Conservation (phyloP, 208 protist genomes). For the Wallacemonas sp. region DNA sequence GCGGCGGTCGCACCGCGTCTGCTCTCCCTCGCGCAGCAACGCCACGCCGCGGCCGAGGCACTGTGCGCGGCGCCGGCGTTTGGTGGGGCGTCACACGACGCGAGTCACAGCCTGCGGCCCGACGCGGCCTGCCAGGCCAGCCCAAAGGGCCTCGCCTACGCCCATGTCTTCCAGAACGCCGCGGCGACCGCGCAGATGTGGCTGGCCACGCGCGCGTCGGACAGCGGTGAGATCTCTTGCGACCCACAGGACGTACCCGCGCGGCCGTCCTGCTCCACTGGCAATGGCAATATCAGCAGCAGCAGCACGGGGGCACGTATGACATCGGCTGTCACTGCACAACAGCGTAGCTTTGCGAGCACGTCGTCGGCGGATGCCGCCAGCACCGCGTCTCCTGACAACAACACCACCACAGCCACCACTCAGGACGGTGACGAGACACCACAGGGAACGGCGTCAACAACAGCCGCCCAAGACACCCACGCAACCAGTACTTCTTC, state of each 20-base stretch:
- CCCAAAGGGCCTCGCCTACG: neutral
- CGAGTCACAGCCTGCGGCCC: neutral
- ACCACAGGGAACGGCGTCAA: neutral
- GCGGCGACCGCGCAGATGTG: constrained; percentile 6
- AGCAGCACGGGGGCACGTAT: too few relatives aligned
- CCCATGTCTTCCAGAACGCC: constrained; percentile 5
- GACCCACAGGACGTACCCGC: neutral
- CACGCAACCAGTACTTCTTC: too few relatives aligned
- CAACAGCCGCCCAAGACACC: too few relatives aligned
- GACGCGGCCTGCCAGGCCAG: neutral
- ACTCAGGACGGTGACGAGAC: neutral
- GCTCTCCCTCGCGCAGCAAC: constrained; percentile 9
- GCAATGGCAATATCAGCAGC: too few relatives aligned
- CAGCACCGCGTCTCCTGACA: neutral
- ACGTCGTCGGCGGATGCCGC: neutral
- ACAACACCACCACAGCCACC: neutral
- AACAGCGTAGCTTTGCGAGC: neutral
- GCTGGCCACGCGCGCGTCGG: neutral
- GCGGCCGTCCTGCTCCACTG: too few relatives aligned
- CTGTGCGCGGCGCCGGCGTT: neutral
- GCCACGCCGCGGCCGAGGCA: neutral
- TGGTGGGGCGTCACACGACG: neutral
- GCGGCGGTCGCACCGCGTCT: constrained; percentile 4
- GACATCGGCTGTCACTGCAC: neutral
- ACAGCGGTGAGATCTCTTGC: neutral